Percentiles rank a stretch among this genome's conserved stretches.
These are phyloP conservation scores for Trichoderma sp. DNA, from an alignment of 2,329 filamentous ascomycete genomes.

Conservation along the genomic window DNA sequence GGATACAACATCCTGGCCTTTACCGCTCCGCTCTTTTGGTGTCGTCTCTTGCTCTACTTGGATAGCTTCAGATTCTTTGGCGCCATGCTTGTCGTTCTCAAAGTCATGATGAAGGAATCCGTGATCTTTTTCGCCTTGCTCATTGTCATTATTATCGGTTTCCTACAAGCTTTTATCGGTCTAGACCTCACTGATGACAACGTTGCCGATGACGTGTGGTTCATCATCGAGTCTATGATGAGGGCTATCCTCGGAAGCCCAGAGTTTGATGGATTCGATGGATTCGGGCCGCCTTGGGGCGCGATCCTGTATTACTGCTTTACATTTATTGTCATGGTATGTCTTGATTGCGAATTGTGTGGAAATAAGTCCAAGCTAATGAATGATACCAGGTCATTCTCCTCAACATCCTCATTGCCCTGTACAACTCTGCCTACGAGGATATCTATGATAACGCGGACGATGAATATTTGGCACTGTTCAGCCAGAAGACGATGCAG, in stretches of 20 bases:
- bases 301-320: conserved; percentile 96
- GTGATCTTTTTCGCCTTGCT: conserved; percentile 95
- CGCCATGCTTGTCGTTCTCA: conserved; percentile 94
- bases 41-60: conserved; percentile 83
- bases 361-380: not conserved
- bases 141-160: conserved; percentile 76
- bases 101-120: conserved; percentile 91
- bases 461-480: conserved; percentile 93
- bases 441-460: conserved; percentile 91
- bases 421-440: conserved; percentile 95
- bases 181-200: conserved; percentile 80
- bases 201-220: conserved; percentile 63
- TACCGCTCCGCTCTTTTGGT: conserved; percentile 95
- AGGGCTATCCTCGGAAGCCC: conserved; percentile 91
- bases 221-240: conserved; percentile 78
- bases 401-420: conserved; percentile 92
- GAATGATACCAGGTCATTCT: conserved; percentile 56
- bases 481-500: conserved; percentile 91
- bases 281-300: conserved; percentile 89
- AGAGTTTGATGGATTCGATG: conserved; percentile 84
- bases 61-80: conserved; percentile 95
- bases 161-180: conserved; percentile 91
- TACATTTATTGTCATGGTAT: conserved; percentile 93
- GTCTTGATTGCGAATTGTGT: conserved; percentile 22
- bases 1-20: conserved; percentile 96